Evolutionary conservation across 2,329 filamentous ascomycete species (phyloP).

Genomic region (Bipolaris oryzae): DNA sequence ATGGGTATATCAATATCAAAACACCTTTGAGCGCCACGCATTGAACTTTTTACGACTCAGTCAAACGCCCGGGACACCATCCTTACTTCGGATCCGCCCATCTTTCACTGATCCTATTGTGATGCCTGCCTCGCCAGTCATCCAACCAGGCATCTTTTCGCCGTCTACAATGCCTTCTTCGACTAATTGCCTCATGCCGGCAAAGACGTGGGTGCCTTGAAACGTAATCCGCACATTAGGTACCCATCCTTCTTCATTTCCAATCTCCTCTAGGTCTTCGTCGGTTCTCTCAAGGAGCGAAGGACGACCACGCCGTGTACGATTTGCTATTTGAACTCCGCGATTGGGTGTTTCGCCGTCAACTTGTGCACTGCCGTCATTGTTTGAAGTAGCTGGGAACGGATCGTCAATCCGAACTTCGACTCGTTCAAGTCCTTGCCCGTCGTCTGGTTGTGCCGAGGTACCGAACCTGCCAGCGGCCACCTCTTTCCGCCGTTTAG

Average conservation of each 20-base stretch:
- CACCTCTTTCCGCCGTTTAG: conserved; percentile 65
- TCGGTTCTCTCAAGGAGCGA: conserved; percentile 44
- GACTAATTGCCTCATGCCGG: conserved; percentile 76
- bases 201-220: conserved; percentile 78
- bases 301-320: conserved; percentile 36
- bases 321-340: conserved; percentile 25
- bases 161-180: conserved; percentile 78
- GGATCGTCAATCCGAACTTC: conserved; percentile 58
- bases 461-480: conserved; percentile 75
- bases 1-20: conserved; percentile 35
- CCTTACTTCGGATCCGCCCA: conserved; percentile 62
- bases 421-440: conserved; percentile 54
- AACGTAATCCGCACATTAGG: conserved; percentile 71
- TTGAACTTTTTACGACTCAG: background rate
- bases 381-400: conserved; percentile 35
- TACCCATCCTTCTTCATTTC: conserved; percentile 53
- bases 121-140: conserved; percentile 85
- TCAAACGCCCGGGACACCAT: conserved; percentile 34
- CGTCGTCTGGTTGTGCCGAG: conserved; percentile 46
- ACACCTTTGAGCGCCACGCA: conserved; percentile 21
- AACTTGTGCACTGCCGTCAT: conserved; percentile 6
- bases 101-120: conserved; percentile 72
- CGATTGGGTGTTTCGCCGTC: conserved; percentile 24
- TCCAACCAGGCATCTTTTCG: conserved; percentile 82
- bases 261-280: conserved; percentile 37